Percentiles rank a stretch among this genome's conserved stretches.
These are phyloP conservation scores for Symmetrospora coprosmae DNA, from an alignment of 768 basidiomycete species.

Conservation along the genomic window DNA sequence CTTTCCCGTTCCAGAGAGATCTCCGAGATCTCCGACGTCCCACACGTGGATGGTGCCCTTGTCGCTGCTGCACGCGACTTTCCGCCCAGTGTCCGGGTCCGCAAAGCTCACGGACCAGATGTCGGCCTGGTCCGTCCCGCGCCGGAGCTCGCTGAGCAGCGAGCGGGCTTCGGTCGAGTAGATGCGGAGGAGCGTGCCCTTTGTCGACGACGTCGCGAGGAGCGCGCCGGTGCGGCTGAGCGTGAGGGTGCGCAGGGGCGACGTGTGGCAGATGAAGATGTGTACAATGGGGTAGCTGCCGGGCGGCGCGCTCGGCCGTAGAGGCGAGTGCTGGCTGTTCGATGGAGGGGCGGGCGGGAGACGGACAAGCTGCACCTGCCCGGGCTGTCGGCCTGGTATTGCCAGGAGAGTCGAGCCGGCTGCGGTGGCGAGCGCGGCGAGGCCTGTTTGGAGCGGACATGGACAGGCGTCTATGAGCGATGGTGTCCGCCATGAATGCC, in stretches of 20 bases:
- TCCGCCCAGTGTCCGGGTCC: slow-evolving; percentile 51
- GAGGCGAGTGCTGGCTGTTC: slow-evolving; percentile 18
- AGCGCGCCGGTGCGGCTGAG: slow-evolving; percentile 62
- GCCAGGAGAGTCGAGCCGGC: slow-evolving; percentile 65
- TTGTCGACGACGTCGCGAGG: slow-evolving; percentile 66
- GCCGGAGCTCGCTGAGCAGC: slow-evolving; percentile 60
- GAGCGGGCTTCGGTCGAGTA: slow-evolving; percentile 67
- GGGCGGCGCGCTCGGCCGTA: slow-evolving; percentile 23
- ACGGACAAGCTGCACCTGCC: slow-evolving; percentile 75
- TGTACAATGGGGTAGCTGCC: slow-evolving; percentile 42
- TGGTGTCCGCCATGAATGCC: no score
- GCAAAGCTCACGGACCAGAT: slow-evolving; percentile 82
- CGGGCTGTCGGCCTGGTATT: slow-evolving; percentile 69
- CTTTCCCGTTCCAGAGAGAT: slow-evolving; percentile 3
- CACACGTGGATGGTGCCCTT: slow-evolving; percentile 90
- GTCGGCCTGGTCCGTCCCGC: slow-evolving; percentile 77
- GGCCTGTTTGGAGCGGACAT: no score
- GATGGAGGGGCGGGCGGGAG: slow-evolving; percentile 60
- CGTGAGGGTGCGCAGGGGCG: slow-evolving; percentile 62
- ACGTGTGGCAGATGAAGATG: slow-evolving; percentile 70
- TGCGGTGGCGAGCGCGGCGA: slow-evolving; percentile 62
- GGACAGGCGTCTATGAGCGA: no score
- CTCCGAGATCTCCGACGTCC: slow-evolving; percentile 45
- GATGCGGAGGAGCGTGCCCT: slow-evolving; percentile 72
- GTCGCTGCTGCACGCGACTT: slow-evolving; percentile 84